Evolutionary conservation across 495 filamentous ascomycete genomes (phyloP).

Genomic region (Podospora appendiculata): DNA sequence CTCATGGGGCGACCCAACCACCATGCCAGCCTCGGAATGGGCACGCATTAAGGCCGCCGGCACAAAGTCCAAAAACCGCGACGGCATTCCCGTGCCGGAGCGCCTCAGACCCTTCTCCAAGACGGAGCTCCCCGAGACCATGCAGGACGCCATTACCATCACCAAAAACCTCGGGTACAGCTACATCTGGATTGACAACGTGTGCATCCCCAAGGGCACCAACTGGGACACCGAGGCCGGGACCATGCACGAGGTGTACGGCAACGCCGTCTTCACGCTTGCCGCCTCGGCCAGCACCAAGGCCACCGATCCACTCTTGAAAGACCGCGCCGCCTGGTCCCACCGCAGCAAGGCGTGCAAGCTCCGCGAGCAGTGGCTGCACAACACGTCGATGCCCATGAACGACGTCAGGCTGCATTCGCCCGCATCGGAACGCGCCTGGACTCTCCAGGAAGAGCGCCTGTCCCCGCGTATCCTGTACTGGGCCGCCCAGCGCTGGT

Average conservation of each 20-base stretch:
- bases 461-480: conserved; percentile 25
- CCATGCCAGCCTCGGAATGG: conserved; percentile 21
- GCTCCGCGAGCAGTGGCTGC: conserved; percentile 19
- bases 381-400: conserved; percentile 12
- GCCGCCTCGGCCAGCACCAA: conserved; percentile 22
- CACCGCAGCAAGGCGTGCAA: conserved; percentile 17
- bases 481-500: conserved; percentile 23
- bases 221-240: conserved; percentile 25
- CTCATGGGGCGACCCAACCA: conserved; percentile 22
- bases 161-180: conserved; percentile 10
- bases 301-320: conserved; percentile 19
- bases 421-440: conserved; percentile 18
- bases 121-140: conserved; percentile 14
- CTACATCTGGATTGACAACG: conserved; percentile 26
- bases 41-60: conserved; percentile 21
- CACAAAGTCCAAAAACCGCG: conserved; percentile 19
- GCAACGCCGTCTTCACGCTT: conserved; percentile 24
- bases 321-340: conserved; percentile 16
- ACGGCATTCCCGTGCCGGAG: conserved; percentile 17
- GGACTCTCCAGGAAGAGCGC: conserved; percentile 27
- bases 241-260: conserved; percentile 26
- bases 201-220: conserved; percentile 26
- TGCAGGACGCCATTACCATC: conserved; percentile 22
- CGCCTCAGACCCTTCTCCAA: conserved; percentile 12
- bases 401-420: conserved; percentile 16